These are phyloP conservation scores for Crithidia mellificae DNA, from an alignment of 208 protist species.

Conservation along the genomic window DNA sequence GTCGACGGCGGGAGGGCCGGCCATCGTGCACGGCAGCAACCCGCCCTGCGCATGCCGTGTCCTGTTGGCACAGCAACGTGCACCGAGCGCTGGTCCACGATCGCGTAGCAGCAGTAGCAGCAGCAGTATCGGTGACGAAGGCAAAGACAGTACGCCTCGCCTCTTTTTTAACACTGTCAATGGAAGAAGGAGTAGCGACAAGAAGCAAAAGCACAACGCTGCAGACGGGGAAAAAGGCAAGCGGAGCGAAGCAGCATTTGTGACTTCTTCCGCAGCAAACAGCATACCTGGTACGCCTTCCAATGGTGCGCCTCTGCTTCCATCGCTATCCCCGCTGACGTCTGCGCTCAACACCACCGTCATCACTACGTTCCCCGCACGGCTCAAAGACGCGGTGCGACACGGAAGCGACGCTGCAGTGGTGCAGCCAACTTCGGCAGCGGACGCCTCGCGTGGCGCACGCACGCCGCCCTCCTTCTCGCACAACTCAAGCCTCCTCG, in stretches of 20 bases:
- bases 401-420: not conserved
- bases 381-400: slow-evolving; percentile 16
- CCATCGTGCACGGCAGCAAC: slow-evolving; percentile 5
- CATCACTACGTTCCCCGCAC: slow-evolving; percentile 13
- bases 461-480: not conserved
- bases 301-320: not conserved
- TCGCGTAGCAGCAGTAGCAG: slow-evolving; percentile 3
- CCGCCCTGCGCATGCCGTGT: slow-evolving; percentile 22
- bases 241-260: too few relatives aligned
- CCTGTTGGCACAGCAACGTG: slow-evolving; percentile 20
- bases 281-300: not conserved
- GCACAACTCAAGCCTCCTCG: not conserved
- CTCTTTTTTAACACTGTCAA: not conserved
- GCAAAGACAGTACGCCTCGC: not conserved
- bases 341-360: not conserved
- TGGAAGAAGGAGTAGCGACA: not conserved
- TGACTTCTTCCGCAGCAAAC: not conserved
- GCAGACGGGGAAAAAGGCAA: too few relatives aligned
- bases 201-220: too few relatives aligned
- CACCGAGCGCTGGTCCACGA: not conserved
- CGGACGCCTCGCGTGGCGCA: not conserved
- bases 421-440: not conserved
- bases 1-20: not conserved
- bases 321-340: not conserved
- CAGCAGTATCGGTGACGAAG: not conserved